Base-by-base conservation (phyloP, 768 basidiomycete genomes). In the Solioccasus polychromus region DNA sequence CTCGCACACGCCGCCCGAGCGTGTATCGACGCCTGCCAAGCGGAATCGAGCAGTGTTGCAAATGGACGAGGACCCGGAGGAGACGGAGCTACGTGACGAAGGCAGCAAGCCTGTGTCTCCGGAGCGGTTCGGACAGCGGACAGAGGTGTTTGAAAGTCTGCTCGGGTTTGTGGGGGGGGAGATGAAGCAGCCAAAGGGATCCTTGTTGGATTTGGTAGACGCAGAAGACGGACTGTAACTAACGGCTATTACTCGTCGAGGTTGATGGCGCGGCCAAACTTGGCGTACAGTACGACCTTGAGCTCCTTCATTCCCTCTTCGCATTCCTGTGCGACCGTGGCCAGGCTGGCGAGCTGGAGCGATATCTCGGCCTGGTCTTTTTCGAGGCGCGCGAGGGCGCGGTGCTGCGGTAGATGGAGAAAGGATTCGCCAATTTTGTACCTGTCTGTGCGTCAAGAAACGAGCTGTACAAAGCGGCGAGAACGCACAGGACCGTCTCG, bases 251-350 rank as follows among this genome's bases (percentile, higher is more conserved):
- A 87, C 60, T 88, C 89, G 63, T 95, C 92, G 36, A 96, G 78
- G 65, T 96, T 96, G 67, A 95, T 95, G 30, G 92, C 87, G 32
- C 77, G 80, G 17, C 93, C 93, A 62, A 97, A 97, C 68, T 93
- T 94, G 22, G 88, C 89, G 59, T 96, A 96, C 44, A 93, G 61
- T 0, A 72, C 61, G 32, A 86, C 76, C 62, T 93, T 93, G 35
- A 92, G 79, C 41, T 78, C 78, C 59, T 87, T 85, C 89, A 92
- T 91, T 56, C 80, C 71, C 25, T 66, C 72, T 55, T 89, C 84
- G 60, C 83, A 88, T 17, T 82, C 75, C 41, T 83, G 80, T 15
- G 80, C 78, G 28, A 74, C 71, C 8, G 61, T 60, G 8, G 77
- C 63, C 0, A 88, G 61, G 11, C 62, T 63, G 2, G 73, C 68